Base-by-base conservation (phyloP, 2,329 filamentous ascomycete genomes). In the Colletotrichum camelliae region DNA sequence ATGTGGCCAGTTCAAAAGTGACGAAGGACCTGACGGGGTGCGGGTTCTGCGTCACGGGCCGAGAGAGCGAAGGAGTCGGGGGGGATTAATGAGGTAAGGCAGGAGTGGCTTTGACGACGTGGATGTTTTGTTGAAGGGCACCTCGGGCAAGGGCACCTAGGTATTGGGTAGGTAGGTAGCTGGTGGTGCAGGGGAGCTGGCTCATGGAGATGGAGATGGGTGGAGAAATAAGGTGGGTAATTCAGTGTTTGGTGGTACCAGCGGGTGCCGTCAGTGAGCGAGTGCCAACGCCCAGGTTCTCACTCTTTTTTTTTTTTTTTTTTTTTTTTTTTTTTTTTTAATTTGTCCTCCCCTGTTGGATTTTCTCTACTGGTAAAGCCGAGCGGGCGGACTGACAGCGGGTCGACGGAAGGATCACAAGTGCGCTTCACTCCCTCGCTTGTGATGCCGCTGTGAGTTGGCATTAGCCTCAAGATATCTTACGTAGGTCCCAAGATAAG, bases 121-220 rank as follows among this genome's bases (percentile, higher is more conserved):
- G 43, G 70, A 48, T 58, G 21, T 74, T 74, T 70, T 61, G 72
- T 72, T 67, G 61, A 72, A 75, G 52, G 52, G 48, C 66, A 43
- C 37, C 9, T 31, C 24, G 35, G 29, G 58, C 31, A 33, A 43
- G 61, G 48, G 31, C 39, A 24, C 24, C 24, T 24, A n/a, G 39
- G 39, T 48, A 48, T n/a, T 48, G n/a, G 39, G 39, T 48, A 48
- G 39, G 39, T 48, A 33, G 31, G 31, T 33, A 33, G 57, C 37
- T 48, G 55, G 35, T n/a, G 18, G 58, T 58, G 15, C 21, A 43
- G 21, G 35, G 37, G 33, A 43, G 60, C 27, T 31, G 29, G 60
- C 27, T 33, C 64, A 64, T 61, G 29, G 60, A 33, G 61, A 71
- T 24, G 39, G 39, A 48, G 39, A 48, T 48, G 39, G 39, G 39